These are phyloP conservation scores for Saturnispora hagleri DNA, from an alignment of 805 yeast species.

Conservation along the genomic window DNA sequence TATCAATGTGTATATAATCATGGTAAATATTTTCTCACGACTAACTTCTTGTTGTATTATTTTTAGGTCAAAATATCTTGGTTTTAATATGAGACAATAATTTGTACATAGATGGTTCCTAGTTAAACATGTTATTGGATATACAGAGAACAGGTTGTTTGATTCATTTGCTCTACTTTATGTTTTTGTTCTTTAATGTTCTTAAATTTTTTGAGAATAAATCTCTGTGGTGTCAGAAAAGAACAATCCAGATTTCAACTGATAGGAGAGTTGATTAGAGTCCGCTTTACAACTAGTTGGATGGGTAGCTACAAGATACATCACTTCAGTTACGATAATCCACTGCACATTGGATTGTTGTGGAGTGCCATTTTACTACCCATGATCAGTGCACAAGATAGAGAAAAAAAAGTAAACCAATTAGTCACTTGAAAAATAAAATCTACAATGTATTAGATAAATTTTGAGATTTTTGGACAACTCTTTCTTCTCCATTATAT, in stretches of 20 bases:
- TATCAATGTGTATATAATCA: background rate
- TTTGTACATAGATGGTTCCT: no score
- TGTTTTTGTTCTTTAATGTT: no score
- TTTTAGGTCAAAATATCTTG: background rate
- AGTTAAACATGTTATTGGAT: no score
- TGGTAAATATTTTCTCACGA: background rate
- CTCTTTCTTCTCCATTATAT: background rate
- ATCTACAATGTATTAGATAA: background rate
- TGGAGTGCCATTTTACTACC: background rate
- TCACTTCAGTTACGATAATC: background rate
- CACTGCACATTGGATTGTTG: background rate
- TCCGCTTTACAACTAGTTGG: no score
- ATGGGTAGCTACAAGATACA: no score
- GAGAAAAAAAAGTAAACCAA: background rate
- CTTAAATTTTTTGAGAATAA: no score
- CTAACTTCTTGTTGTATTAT: background rate
- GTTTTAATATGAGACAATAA: background rate
- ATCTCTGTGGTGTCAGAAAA: no score
- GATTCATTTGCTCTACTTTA: no score
- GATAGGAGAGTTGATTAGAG: no score
- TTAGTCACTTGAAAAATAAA: background rate
- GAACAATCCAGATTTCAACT: no score
- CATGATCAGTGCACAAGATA: background rate
- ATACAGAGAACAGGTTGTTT: no score
- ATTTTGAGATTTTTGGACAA: background rate